Percentiles rank a stretch among this genome's conserved stretches.
These are phyloP conservation scores for Suillus subluteus DNA, from an alignment of 768 basidiomycete genomes.

Conservation along the genomic window DNA sequence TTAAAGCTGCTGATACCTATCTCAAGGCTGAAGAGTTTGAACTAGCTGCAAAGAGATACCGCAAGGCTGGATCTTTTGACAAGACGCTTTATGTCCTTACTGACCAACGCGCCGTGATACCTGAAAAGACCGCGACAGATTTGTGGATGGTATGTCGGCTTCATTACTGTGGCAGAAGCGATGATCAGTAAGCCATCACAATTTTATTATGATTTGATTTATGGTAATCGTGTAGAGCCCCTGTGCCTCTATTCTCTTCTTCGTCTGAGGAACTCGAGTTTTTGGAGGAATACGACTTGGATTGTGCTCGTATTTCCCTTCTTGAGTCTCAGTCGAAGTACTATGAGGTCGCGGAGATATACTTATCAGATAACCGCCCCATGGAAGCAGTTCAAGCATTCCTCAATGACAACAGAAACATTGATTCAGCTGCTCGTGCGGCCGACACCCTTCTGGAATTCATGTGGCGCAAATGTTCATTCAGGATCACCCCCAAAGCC, in stretches of 20 bases:
- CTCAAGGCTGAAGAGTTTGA: slow-evolving; percentile 45
- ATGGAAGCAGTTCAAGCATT: slow-evolving; percentile 53
- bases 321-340: slow-evolving; percentile 45
- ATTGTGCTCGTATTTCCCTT: slow-evolving; percentile 48
- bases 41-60: slow-evolving; percentile 47
- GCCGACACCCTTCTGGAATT: slow-evolving; percentile 42
- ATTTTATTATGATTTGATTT: not conserved
- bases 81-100: slow-evolving; percentile 53
- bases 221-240: slow-evolving; percentile 41
- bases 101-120: slow-evolving; percentile 35
- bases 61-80: slow-evolving; percentile 54
- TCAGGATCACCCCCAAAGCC: slow-evolving; percentile 32
- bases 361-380: slow-evolving; percentile 49
- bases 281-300: slow-evolving; percentile 55
- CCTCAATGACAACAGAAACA: slow-evolving; percentile 36
- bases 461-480: slow-evolving; percentile 50
- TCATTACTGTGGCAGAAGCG: slow-evolving; percentile 43
- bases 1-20: slow-evolving; percentile 50
- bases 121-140: slow-evolving; percentile 31
- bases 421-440: slow-evolving; percentile 37
- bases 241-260: slow-evolving; percentile 47
- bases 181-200: slow-evolving; percentile 29
- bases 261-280: slow-evolving; percentile 55
- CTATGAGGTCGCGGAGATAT: slow-evolving; percentile 56
- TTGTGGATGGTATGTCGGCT: slow-evolving; percentile 50